A percentile compares a stretch with the other conserved stretches of the same genome.
Evolutionary conservation across 2,329 filamentous ascomycete species (phyloP).

Genomic region (Salinomyces thailandicus): DNA sequence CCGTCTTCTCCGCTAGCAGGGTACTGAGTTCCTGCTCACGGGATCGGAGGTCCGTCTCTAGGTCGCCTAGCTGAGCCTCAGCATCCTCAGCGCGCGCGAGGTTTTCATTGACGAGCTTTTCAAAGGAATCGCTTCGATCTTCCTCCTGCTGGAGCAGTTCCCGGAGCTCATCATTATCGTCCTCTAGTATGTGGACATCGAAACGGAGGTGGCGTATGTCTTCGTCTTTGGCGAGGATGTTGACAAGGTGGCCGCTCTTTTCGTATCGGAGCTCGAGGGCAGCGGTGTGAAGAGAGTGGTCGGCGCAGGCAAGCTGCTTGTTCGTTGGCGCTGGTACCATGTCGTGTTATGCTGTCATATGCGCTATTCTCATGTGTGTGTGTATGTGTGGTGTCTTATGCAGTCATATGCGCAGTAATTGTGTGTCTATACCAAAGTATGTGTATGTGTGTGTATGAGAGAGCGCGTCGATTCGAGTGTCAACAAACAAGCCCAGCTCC

Average conservation of each 20-base stretch:
- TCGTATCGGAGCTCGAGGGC: slow-evolving; percentile 61
- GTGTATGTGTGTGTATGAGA: background rate
- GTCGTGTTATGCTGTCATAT: slow-evolving; percentile 7
- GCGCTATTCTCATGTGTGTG: too few relatives aligned
- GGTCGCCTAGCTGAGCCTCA: slow-evolving; percentile 31
- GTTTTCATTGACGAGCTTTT: slow-evolving; percentile 40
- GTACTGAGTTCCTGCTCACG: slow-evolving; percentile 46
- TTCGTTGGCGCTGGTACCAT: slow-evolving; percentile 15
- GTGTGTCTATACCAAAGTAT: too few relatives aligned
- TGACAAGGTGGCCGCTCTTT: slow-evolving; percentile 51
- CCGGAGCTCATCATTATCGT: slow-evolving; percentile 61
- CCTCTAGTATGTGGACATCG: slow-evolving; percentile 58
- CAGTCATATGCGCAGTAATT: too few relatives aligned
- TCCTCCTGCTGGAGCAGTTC: slow-evolving; percentile 52
- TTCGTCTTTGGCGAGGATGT: slow-evolving; percentile 64
- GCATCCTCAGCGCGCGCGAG: slow-evolving; percentile 39
- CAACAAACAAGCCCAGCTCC: background rate
- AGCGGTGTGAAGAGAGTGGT: slow-evolving; percentile 43
- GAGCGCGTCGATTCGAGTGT: background rate
- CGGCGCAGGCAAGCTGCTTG: slow-evolving; percentile 19
- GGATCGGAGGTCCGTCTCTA: slow-evolving; percentile 42
- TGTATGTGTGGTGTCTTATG: too few relatives aligned
- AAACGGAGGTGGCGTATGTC: slow-evolving; percentile 59
- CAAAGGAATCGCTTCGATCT: slow-evolving; percentile 47
- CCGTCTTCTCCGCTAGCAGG: slow-evolving; percentile 59